phyloP scores from a whole-genome alignment of 176 grass and related monocot genomes.

The Oryza punctata region DNA sequence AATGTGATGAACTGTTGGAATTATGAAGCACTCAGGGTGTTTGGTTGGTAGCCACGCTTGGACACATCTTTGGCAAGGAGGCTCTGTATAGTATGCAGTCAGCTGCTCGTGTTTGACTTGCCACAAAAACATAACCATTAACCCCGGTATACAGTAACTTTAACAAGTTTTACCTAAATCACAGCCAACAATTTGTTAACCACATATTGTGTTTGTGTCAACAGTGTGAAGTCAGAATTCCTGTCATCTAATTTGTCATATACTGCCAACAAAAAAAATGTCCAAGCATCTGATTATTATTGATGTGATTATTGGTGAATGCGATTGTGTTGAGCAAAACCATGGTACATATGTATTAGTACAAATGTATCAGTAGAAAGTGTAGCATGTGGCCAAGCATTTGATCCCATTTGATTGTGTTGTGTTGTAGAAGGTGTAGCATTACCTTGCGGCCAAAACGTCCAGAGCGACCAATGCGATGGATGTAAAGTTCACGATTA shows the following conservation, averaged over 20 bases:
- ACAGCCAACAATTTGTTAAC: neutral
- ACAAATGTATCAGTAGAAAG: neutral
- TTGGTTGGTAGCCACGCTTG: neutral
- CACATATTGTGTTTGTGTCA: neutral
- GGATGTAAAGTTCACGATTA: conserved; percentile 98
- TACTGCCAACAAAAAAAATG: neutral
- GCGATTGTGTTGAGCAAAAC: neutral
- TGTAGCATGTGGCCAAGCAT: neutral
- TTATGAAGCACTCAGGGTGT: neutral
- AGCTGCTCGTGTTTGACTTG: too few species aligned
- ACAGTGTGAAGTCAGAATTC: neutral
- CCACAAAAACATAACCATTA: too few species aligned
- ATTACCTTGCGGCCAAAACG: conserved; percentile 87
- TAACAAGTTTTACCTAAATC: neutral
- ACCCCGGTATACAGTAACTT: too few species aligned
- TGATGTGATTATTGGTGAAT: neutral
- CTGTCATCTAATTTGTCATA: neutral
- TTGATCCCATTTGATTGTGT: too few species aligned
- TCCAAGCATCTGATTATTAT: neutral
- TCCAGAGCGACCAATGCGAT: conserved; percentile 74
- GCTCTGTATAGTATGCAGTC: too few species aligned
- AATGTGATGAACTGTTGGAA: neutral
- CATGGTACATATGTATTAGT: neutral
- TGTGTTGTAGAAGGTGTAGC: neutral
- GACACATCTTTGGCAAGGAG: neutral